Base-by-base conservation (phyloP, 257 asterid genomes). In the Solanum sparsipilum region DNA sequence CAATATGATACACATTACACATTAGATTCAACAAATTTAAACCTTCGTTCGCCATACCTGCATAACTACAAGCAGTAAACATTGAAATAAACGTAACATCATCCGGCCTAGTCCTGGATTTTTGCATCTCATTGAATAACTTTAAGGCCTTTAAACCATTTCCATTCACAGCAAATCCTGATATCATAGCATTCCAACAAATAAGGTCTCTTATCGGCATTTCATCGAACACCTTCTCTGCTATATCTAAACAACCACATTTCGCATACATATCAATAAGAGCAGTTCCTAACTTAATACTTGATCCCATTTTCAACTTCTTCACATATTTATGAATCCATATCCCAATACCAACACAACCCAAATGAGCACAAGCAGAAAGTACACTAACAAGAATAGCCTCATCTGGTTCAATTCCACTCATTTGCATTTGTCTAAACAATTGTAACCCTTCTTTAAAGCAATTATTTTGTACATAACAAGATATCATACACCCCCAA, bases 401-500 rank as follows among this genome's bases (percentile, higher is more conserved):
- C 88, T 94, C 98, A 90, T 95, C 96, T 79, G 96, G 96, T 34
- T 84, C 84, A 86, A 91, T 87, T 35, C 96, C 96, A 84, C 90
- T 85, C 90, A 90, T 20, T 89, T 95, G 98, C 98, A 96, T 93
- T 85, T 91, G 79, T 89, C 96, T 90, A 88, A 96, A 94, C 91
- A 96, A 52, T 9, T 88, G 87, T 87, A 96, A 70, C 4, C 98
- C 98, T 91, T 94, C 98, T 87, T 94, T 94, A n/a, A 94, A 96
- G 86, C 96, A 92, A 88, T 91, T 92, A 87, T 93, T 94, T 27
- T 94, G 98, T 74, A 93, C 97, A 92, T 94, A 93, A 83, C 98
- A 95, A 36, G 96, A 93, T 63, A 93, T 89, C 97, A 95, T 94
- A 81, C 96, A 92, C 32, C 98, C 96, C 98, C 98, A 95, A 27